Evolutionary conservation across 306 rosid species (phyloP).

Genomic region (Argentina anserina): DNA sequence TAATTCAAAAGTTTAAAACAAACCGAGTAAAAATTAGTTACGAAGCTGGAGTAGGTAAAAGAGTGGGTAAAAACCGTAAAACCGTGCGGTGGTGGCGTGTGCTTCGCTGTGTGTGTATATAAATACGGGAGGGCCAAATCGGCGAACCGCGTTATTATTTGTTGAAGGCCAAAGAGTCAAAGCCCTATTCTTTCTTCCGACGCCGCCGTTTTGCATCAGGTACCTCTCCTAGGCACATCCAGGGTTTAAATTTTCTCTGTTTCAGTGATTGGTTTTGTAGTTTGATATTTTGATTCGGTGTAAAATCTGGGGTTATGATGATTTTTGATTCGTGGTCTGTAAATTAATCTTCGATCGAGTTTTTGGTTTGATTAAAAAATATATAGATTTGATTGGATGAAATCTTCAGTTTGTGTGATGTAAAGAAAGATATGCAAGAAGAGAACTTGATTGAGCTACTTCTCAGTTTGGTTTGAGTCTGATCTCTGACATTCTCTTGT

Average conservation of each 20-base stretch:
- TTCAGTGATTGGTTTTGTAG: neutral
- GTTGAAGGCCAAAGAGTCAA: neutral
- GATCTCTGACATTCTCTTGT: neutral
- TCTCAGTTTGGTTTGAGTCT: slow-evolving; percentile 1
- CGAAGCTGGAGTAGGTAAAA: neutral
- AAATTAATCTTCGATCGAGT: neutral
- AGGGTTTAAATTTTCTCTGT: neutral
- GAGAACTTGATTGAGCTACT: neutral
- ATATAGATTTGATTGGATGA: neutral
- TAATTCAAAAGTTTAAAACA: neutral
- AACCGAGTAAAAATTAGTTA: neutral
- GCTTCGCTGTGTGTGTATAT: neutral
- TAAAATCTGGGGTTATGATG: neutral
- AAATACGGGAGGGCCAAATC: neutral
- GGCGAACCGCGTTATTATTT: neutral
- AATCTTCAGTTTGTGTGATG: neutral
- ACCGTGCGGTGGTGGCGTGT: neutral
- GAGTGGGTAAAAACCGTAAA: neutral
- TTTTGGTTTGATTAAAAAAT: neutral
- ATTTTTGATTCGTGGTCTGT: too few species aligned
- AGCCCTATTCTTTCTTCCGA: neutral
- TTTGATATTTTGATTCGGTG: neutral
- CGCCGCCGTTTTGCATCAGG: neutral
- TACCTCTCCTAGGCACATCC: too few species aligned
- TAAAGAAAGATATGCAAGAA: neutral